Base-by-base conservation (phyloP, 2,329 filamentous ascomycete genomes). In the Aspergillus intermedius region DNA sequence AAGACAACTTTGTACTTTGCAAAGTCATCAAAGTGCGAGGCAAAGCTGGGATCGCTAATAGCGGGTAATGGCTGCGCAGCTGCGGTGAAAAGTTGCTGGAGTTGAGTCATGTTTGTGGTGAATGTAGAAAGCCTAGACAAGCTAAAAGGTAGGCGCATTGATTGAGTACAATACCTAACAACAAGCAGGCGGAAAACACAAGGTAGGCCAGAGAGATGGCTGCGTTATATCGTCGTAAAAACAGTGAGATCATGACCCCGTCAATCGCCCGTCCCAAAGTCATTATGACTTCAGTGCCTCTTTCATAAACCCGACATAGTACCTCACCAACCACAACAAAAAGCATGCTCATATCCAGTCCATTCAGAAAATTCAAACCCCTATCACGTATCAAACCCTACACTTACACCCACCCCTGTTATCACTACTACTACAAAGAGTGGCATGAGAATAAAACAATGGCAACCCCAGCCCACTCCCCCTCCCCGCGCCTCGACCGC, bases 1-100 rank as follows among this genome's bases (percentile, higher is more conserved):
- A 76, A 66, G 19, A 75, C 66, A 15, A 76, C 58, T 28, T 67
- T 66, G 43, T 66, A 69, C 17, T 63, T 57, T 4, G 60, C 68
- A 51, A 70, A 73, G 23, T 47, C 50, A 53, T 75, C 73, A 41
- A 75, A 75, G 47, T 68, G 59, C 12, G 67, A 56, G 4, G 63
- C 69, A 49, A 75, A 76, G 15, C 48, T 52, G 15, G 63, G 55
- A 45, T 69, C 61, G 22, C 58, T 42, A 47, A 72, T 66, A 7
- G 58, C 47, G 3, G 69, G 69, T 15, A 72, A 62, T 5, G 67
- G 65, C 39, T 59, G 63, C n/a, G 66, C 63, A 5, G 66, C 61
- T n/a, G 57, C 53, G 40, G 62, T 61, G 43, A 72, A 61, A 13
- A 68, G 53, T 21, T 64, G 60, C 48, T 67, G 59, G 35, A 71